Evolutionary conservation across 805 yeast species (phyloP), one percentile per base, ranked within the genome.

Genomic region (Nakazawaea populi): DNA sequence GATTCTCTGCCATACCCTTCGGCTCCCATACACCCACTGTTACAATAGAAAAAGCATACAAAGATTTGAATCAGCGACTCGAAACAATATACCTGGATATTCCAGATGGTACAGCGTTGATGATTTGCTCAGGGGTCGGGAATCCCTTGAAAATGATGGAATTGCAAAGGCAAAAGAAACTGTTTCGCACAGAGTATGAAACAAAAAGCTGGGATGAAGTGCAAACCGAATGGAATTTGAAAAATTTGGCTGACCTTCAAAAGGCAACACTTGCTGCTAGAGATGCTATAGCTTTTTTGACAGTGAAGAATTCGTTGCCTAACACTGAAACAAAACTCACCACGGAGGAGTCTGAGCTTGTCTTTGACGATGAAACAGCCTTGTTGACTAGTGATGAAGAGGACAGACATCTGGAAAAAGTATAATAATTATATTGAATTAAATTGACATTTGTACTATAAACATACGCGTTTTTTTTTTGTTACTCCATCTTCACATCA

Each of bases 61-160:
- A 53, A 10, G 61, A 62, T 5, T 61, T 86, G 9, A 76, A 79
- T 56, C 54, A 58, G 2, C 64, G 83, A 34, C 55, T 91, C 6
- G 55, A 63, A 12, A 62, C 61, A 39, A 66, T 91, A 12, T 80
- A 84, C 59, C 66, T 71, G 1, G 54, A 62, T 1, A 58, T 87
- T 24, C 88, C 96, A 0, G 65, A 68, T 2, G 75, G 82, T 36
- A 76, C 96, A 0, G 65, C 83, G 27, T 56, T 91, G 12, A 68
- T 89, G 1, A 60, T 89, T 1, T 71, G 80, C 57, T 74, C 88
- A 0, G 89, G 87, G 1, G 69, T 77, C 47, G 89, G 89, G 9
- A 80, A 82, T 58, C 78, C 83, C 2, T 63, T 74, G 8, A 75
- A 72, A 46, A 69, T 82, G 67, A 65, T 66, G 48, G 63, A 66